Evolutionary conservation across 331 rosid genomes (phyloP).

Genomic region (Malus hybrid): DNA sequence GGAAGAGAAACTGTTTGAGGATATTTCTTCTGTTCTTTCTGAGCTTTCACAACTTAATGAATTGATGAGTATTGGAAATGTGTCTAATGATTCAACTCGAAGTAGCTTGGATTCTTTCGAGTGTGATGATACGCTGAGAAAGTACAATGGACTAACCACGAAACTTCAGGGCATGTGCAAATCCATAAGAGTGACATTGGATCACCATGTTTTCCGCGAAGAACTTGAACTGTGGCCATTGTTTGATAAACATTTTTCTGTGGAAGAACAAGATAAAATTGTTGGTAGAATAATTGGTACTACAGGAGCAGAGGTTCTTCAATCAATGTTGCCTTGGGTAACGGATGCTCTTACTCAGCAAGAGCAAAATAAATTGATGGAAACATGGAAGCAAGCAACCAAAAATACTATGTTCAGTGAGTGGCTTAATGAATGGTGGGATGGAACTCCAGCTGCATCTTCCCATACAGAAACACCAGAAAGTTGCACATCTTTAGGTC

Average conservation of each 20-base stretch:
- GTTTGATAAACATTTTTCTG: conserved; percentile 46
- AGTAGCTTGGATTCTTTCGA: neutral
- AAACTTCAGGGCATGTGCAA: conserved; percentile 50
- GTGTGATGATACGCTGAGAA: conserved; percentile 14
- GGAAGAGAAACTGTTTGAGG: conserved; percentile 42
- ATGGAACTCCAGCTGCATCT: conserved; percentile 26
- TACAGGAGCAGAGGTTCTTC: conserved; percentile 55
- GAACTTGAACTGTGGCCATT: conserved; percentile 53
- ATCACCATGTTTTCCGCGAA: conserved; percentile 42
- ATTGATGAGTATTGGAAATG: neutral
- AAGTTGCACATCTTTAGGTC: conserved; percentile 31
- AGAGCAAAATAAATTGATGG: conserved; percentile 53
- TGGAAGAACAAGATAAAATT: conserved; percentile 48
- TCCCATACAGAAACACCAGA: conserved; percentile 9
- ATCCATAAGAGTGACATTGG: conserved; percentile 42
- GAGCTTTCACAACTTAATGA: conserved; percentile 31
- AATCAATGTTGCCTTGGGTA: conserved; percentile 54
- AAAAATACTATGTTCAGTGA: conserved; percentile 51
- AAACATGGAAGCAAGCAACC: conserved; percentile 51
- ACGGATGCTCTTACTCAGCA: conserved; percentile 43
- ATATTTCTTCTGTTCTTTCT: conserved; percentile 34
- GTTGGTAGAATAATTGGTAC: conserved; percentile 52
- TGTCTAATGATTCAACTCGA: conserved; percentile 1
- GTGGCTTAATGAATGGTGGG: conserved; percentile 59
- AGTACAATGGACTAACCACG: conserved; percentile 35